Evolutionary conservation across 352 stramenopile species (phyloP).

Genomic region (Pythium apleroticum): DNA sequence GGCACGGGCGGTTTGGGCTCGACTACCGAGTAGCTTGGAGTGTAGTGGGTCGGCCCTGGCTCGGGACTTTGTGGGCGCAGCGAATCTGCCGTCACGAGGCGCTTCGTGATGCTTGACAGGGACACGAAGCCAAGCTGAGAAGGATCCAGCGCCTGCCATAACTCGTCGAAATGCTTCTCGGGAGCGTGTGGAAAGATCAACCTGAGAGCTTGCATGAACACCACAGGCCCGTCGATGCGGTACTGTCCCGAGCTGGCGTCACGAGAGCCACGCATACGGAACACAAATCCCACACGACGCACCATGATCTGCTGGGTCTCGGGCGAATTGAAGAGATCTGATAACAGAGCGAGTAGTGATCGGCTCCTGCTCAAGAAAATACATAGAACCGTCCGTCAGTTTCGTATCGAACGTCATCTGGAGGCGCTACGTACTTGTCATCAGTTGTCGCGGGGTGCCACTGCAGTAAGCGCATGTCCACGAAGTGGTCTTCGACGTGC

Average conservation of each 20-base stretch:
- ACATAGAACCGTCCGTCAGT: no score
- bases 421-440: constrained; percentile 22
- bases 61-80: constrained; percentile 52
- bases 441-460: constrained; percentile 58
- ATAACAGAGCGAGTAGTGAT: constrained; percentile 45
- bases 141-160: constrained; percentile 43
- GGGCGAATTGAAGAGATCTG: constrained; percentile 44
- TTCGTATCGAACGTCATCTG: no score
- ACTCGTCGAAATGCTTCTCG: constrained; percentile 52
- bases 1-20: constrained; percentile 38
- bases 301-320: constrained; percentile 61
- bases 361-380: constrained; percentile 20
- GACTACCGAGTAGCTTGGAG: constrained; percentile 45
- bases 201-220: constrained; percentile 44
- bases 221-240: constrained; percentile 1
- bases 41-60: constrained; percentile 70
- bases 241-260: constrained; percentile 16
- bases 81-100: constrained; percentile 13
- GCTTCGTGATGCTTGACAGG: constrained; percentile 13
- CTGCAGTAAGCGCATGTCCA: constrained; percentile 40
- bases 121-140: constrained; percentile 12
- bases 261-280: constrained; percentile 34
- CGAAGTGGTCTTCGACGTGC: constrained; percentile 27
- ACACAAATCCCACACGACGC: constrained; percentile 52
- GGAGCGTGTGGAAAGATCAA: constrained; percentile 56